A percentile compares a stretch with the other conserved stretches of the same genome.
phyloP scores from a whole-genome alignment of 2,329 filamentous ascomycete genomes.

The Diaporthe humulicola region DNA sequence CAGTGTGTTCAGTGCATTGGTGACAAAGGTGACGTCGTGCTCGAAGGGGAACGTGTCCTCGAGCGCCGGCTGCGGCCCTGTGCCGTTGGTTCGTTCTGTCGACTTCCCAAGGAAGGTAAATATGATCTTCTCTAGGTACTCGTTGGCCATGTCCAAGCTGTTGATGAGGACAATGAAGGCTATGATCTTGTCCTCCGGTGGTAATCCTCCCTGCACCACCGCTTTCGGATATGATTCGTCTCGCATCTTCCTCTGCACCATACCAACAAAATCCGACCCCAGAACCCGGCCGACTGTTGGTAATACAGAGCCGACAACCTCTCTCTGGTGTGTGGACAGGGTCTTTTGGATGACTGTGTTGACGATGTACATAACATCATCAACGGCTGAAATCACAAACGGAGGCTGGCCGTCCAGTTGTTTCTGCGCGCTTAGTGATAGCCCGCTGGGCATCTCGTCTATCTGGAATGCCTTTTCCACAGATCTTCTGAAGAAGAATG shows the following conservation, averaged over 20 bases:
- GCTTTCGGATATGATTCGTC: constrained; percentile 93
- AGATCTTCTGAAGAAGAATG: constrained; percentile 95
- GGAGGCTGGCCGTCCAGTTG: constrained; percentile 83
- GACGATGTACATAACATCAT: constrained; percentile 99
- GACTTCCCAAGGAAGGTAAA: constrained; percentile 70
- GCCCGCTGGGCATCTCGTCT: constrained; percentile 85
- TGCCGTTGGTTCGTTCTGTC: constrained; percentile 50
- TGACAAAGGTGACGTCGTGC: constrained; percentile 79
- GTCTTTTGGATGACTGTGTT: constrained; percentile 91
- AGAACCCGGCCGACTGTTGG: constrained; percentile 85
- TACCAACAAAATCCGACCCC: constrained; percentile 90
- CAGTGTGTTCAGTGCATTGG: constrained; percentile 76
- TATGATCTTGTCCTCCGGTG: constrained; percentile 89
- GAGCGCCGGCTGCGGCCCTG: constrained; percentile 60
- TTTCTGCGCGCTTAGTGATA: constrained; percentile 81
- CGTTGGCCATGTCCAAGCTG: constrained; percentile 91
- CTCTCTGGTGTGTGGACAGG: constrained; percentile 85
- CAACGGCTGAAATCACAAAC: constrained; percentile 94
- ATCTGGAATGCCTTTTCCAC: constrained; percentile 98
- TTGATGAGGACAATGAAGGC: constrained; percentile 95
- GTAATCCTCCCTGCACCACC: constrained; percentile 81
- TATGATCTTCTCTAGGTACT: constrained; percentile 92
- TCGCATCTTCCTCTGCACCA: constrained; percentile 98
- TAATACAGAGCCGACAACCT: constrained; percentile 82
- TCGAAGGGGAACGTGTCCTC: constrained; percentile 83